Evolutionary conservation across 2,329 filamentous ascomycete genomes (phyloP), one percentile per base, ranked within the genome.

Genomic region (Colletotrichum agaves): DNA sequence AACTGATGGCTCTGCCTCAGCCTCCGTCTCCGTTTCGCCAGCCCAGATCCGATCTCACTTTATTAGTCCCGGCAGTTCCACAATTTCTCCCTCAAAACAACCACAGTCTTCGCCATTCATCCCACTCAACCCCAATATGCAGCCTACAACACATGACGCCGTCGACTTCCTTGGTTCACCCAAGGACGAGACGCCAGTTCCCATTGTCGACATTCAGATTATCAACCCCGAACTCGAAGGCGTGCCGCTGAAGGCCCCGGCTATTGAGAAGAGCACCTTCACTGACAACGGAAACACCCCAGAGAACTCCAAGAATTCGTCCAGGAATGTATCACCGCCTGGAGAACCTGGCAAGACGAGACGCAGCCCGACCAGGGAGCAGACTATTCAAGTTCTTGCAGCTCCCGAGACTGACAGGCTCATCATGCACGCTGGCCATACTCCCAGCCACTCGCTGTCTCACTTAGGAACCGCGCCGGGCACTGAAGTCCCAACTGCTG

Each of bases 401-500:
- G 83, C 83, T 7, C 79, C 82, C 5, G 86, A 85, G 72, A 79
- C 80, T 47, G 80, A 78, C 55, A 81, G 88, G 49, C 82, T 89
- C 44, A 88, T 83, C 0, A 86, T 90, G 83, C 84, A 90, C 74
- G 88, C 88, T 19, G 88, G 88, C 1, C 88, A 90, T 75, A 90
- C 88, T 2, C 88, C 88, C 6, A 89, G 83, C 57, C 87, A 89
- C 73, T 88, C 86, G 1, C 77, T 88, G 11, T 87, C 87, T 4
- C 75, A 83, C 2, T 76, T 87, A 15, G 79, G 81, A 5, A 84
- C 83, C 10, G 77, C 81, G 50, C 77, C 78, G 8, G 80, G 80
- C 12, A 83, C 83, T 2, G 79, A 76, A 11, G 76, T 74, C 15
- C 72, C 75, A 7, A 82, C 82, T 37, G 79, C 78, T 13, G 77